These are phyloP conservation scores for Cyclocybe cylindracea DNA, from an alignment of 768 basidiomycete species.

Conservation along the genomic window DNA sequence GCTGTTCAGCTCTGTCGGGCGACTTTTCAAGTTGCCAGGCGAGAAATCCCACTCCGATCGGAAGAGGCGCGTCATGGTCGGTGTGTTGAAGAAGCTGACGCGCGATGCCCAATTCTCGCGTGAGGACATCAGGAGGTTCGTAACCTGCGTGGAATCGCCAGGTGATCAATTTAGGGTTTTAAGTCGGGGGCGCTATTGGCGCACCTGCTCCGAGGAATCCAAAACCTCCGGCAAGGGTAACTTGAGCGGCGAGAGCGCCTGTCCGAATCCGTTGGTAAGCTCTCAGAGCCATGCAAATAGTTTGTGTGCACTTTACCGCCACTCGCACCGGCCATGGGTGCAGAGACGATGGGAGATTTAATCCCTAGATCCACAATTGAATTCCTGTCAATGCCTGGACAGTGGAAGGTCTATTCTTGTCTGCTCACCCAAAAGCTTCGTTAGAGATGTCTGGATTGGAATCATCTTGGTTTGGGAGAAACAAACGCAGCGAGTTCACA, in stretches of 20 bases:
- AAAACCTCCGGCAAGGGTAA: slow-evolving; percentile 70
- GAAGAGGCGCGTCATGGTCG: slow-evolving; percentile 37
- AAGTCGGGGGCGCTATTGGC: slow-evolving; percentile 6
- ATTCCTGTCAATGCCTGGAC: no score
- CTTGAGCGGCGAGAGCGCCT: slow-evolving; percentile 59
- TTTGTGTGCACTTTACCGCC: slow-evolving; percentile 41
- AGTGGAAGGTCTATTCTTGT: no score
- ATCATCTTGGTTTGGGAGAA: no score
- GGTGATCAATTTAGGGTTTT: slow-evolving; percentile 4
- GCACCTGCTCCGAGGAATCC: slow-evolving; percentile 73
- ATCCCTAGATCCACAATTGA: slow-evolving; percentile 38
- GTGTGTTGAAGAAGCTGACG: slow-evolving; percentile 39
- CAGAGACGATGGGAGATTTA: slow-evolving; percentile 58
- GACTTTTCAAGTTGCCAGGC: slow-evolving; percentile 68
- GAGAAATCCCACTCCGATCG: slow-evolving; percentile 76
- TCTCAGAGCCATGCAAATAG: slow-evolving; percentile 11
- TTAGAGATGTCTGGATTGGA: no score
- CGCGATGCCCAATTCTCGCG: slow-evolving; percentile 54
- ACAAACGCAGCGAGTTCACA: no score
- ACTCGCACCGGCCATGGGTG: slow-evolving; percentile 73
- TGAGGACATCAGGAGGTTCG: slow-evolving; percentile 42
- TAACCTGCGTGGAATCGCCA: slow-evolving; percentile 40
- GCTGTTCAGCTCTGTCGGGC: slow-evolving; percentile 34
- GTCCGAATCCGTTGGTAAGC: not conserved
- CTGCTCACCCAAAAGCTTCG: no score